Percentiles rank a stretch among this genome's conserved stretches.
These are phyloP conservation scores for Plasmodium yoelii DNA, from an alignment of 169 alveolate species.

Conservation along the genomic window DNA sequence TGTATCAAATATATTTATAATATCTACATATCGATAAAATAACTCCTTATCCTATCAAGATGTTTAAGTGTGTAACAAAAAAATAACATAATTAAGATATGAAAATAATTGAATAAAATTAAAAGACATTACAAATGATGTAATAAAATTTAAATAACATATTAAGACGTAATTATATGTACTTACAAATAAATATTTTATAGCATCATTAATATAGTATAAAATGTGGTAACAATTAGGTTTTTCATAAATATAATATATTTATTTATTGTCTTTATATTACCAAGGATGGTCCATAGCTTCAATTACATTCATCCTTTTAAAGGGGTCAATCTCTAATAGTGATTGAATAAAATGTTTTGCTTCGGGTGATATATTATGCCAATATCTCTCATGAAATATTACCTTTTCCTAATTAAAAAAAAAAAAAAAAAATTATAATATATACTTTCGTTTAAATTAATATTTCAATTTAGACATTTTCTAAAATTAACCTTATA, in stretches of 20 bases:
- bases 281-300: conserved; percentile 82
- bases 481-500: no score
- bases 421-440: neutral
- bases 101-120: neutral
- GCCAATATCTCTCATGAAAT: conserved; percentile 81
- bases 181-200: neutral
- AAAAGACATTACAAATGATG: neutral
- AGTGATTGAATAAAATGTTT: conserved; percentile 76
- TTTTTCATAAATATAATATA: no score
- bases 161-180: neutral
- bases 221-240: no score
- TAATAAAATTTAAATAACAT: neutral
- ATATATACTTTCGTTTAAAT: no score
- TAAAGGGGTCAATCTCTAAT: conserved; percentile 56
- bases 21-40: conserved; percentile 41
- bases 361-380: conserved; percentile 74
- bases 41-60: conserved; percentile 48
- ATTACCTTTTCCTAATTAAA: conserved; percentile 63
- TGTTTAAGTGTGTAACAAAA: neutral
- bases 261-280: neutral
- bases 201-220: no score
- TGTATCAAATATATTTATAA: neutral
- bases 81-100: neutral
- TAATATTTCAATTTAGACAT: no score
- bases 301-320: conserved; percentile 73